These are phyloP conservation scores for Eucalyptus brandiana DNA, from an alignment of 345 rosid species.

Conservation along the genomic window DNA sequence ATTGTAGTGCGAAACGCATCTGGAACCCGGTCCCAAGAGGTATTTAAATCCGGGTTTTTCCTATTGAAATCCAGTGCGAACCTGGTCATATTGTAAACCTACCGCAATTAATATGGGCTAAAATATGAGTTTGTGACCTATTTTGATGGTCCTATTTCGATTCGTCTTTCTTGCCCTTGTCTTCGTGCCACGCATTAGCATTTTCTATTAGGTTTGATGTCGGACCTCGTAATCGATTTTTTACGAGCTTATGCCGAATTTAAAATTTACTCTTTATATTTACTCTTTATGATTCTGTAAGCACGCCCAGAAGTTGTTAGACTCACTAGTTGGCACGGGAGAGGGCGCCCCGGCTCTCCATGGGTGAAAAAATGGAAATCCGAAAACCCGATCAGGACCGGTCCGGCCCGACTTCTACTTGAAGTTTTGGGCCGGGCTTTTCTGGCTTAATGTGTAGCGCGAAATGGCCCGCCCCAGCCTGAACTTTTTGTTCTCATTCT, in stretches of 20 bases:
- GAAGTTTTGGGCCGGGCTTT: neutral
- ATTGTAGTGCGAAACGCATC: neutral
- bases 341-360: neutral
- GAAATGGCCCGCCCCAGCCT: neutral
- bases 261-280: neutral
- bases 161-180: neutral
- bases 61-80: neutral
- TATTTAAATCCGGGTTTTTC: neutral
- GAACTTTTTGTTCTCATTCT: neutral
- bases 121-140: neutral
- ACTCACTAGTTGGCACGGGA: neutral
- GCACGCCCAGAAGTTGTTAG: neutral
- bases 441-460: neutral
- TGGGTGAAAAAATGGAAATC: neutral
- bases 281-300: neutral
- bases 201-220: neutral
- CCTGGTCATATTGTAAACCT: neutral
- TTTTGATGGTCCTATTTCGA: neutral
- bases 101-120: neutral
- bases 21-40: neutral
- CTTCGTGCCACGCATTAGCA: neutral
- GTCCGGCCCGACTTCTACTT: neutral
- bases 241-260: neutral
- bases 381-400: neutral
- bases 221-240: neutral